These are phyloP conservation scores for Lithohypha guttulata DNA, from an alignment of 2,329 filamentous ascomycete species.

Conservation along the genomic window DNA sequence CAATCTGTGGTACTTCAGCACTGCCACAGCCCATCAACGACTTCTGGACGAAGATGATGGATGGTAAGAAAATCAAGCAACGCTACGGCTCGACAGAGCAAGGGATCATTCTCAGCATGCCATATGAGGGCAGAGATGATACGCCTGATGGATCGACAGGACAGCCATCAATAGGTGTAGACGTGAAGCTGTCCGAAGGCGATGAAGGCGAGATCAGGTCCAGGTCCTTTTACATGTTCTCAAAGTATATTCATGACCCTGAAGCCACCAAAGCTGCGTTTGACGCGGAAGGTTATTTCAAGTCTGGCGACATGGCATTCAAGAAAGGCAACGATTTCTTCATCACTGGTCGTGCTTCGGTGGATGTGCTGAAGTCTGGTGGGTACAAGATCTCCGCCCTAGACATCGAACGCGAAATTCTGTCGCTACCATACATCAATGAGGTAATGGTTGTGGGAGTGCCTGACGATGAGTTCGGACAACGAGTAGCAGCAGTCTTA, in stretches of 20 bases:
- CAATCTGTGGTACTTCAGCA: conserved; percentile 34
- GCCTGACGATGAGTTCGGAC: conserved; percentile 39
- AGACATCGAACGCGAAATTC: conserved; percentile 40
- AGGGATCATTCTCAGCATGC: conserved; percentile 34
- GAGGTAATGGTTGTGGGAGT: conserved; percentile 43
- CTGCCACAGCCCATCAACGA: conserved; percentile 41
- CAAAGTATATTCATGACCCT: conserved; percentile 31
- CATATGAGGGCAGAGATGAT: conserved; percentile 23
- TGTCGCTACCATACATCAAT: conserved; percentile 35
- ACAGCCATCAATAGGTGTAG: conserved; percentile 29
- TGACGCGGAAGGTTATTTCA: conserved; percentile 31
- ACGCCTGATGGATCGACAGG: conserved; percentile 26
- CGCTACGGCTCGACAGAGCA: conserved; percentile 37
- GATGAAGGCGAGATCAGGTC: conserved; percentile 40
- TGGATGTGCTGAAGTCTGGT: conserved; percentile 42
- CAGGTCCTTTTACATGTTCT: conserved; percentile 32
- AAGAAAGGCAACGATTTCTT: conserved; percentile 30
- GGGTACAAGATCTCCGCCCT: conserved; percentile 43
- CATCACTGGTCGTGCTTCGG: conserved; percentile 37
- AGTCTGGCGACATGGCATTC: conserved; percentile 29
- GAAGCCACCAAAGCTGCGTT: conserved; percentile 22
- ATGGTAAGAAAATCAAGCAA: conserved; percentile 32
- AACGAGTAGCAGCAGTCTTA: conserved; percentile 37
- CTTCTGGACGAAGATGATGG: conserved; percentile 38
- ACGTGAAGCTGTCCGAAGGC: conserved; percentile 33